These are phyloP conservation scores for Adiantum capillusveneris DNA, from an alignment of 75 land plant genomes.

Conservation along the genomic window DNA sequence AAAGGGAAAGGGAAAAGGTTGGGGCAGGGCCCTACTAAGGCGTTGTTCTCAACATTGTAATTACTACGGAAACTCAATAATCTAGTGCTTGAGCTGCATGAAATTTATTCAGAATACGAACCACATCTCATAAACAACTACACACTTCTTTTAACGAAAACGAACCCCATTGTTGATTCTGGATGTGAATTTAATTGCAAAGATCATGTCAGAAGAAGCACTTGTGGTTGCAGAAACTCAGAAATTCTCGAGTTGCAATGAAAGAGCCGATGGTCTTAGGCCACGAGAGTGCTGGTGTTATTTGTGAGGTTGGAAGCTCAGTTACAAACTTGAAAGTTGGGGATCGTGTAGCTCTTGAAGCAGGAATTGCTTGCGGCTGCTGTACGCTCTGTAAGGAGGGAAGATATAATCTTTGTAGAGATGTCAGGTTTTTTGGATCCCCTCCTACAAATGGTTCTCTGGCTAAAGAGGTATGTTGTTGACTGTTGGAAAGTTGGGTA, in stretches of 20 bases:
- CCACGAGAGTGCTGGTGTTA: conserved; percentile 90
- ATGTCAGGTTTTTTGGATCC: conserved; percentile 35
- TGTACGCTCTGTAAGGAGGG: conserved; percentile 28
- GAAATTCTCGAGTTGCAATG: conserved; percentile 22
- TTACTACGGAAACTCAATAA: too few species aligned
- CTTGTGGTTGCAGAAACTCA: conserved; percentile 14
- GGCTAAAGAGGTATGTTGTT: conserved; percentile 28
- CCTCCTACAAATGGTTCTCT: conserved; percentile 43
- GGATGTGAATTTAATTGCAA: too few species aligned
- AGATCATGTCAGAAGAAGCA: neutral
- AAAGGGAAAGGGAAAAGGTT: too few species aligned
- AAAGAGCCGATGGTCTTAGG: conserved; percentile 92
- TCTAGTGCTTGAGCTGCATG: too few species aligned
- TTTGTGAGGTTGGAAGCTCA: conserved; percentile 68
- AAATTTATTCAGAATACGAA: too few species aligned
- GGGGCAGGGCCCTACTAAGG: too few species aligned
- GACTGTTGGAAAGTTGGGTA: too few species aligned
- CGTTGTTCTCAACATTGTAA: too few species aligned
- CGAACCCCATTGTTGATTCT: too few species aligned
- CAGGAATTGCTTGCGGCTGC: conserved; percentile 70
- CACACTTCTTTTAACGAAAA: too few species aligned
- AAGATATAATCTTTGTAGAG: conserved; percentile 25
- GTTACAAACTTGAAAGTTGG: conserved; percentile 64
- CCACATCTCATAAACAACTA: too few species aligned
- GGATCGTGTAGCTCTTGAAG: conserved; percentile 90